Conservation (phyloP, 2,329 filamentous ascomycete species). For the Phaeosphaeria sp. region DNA sequence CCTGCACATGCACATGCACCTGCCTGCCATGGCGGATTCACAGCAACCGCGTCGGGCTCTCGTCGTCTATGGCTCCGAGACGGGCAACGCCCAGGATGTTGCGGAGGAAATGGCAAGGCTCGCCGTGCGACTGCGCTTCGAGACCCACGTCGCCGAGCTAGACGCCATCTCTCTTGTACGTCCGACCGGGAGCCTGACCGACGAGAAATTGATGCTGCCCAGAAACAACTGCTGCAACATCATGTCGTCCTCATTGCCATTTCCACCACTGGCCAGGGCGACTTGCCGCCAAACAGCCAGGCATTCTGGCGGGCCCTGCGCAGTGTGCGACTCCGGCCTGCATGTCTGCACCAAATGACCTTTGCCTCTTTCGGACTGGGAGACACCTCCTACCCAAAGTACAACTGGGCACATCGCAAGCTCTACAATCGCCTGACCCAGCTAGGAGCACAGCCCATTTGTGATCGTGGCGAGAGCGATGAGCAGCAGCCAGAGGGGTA, state of each 20-base stretch:
- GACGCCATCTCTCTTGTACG: constrained; percentile 77
- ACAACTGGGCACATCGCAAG: constrained; percentile 92
- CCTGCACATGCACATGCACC: constrained; percentile 4
- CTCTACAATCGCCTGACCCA: constrained; percentile 83
- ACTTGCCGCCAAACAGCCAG: constrained; percentile 83
- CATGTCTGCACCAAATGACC: constrained; percentile 69
- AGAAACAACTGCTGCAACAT: constrained; percentile 54
- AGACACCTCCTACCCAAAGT: constrained; percentile 94
- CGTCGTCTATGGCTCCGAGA: constrained; percentile 92
- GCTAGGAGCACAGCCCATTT: constrained; percentile 79
- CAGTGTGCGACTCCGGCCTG: constrained; percentile 75
- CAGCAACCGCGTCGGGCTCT: constrained; percentile 59
- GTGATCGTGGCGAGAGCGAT: constrained; percentile 84
- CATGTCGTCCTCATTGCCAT: constrained; percentile 77
- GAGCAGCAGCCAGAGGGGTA: constrained; percentile 93
- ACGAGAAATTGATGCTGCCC: constrained; percentile 12
- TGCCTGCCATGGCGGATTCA: constrained; percentile 24
- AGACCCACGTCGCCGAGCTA: constrained; percentile 76
- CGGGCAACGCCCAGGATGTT: constrained; percentile 90
- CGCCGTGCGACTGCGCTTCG: constrained; percentile 79
- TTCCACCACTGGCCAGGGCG: constrained; percentile 94
- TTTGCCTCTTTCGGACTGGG: constrained; percentile 92
- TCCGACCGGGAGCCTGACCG: constrained; percentile 15
- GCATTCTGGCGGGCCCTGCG: constrained; percentile 86
- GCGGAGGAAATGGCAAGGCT: constrained; percentile 81